Conservation (phyloP, 2,329 filamentous ascomycete genomes). For the Albifimbria verrucaria region DNA sequence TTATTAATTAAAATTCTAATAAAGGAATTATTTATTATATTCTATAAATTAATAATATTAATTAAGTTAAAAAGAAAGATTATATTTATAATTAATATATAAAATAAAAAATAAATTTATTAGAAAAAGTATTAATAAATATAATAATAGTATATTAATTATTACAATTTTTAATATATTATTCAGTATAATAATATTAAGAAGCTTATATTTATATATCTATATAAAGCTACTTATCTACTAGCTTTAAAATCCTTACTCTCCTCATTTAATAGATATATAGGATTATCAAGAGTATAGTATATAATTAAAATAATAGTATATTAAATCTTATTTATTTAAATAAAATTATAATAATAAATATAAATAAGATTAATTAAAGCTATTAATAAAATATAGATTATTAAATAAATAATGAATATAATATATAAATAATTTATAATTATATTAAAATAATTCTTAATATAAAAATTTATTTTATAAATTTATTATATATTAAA, state of each 20-base stretch:
- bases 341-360: too few species aligned
- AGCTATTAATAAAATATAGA: too few species aligned
- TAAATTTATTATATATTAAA: too few species aligned
- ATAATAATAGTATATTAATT: neutral
- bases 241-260: neutral
- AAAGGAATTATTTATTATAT: conserved; percentile 1
- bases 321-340: too few species aligned
- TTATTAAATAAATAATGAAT: neutral
- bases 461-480: neutral
- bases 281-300: too few species aligned
- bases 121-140: conserved; percentile 3
- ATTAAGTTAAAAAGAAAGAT: neutral
- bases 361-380: too few species aligned
- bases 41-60: neutral
- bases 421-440: conserved; percentile 1
- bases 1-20: neutral
- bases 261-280: neutral
- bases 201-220: neutral
- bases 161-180: neutral
- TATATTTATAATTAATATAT: neutral
- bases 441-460: conserved; percentile 1
- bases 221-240: neutral
- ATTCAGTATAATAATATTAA: neutral
- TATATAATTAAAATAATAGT: neutral
- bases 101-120: neutral